These are phyloP conservation scores for Herpetomonas tarakana DNA, from an alignment of 208 protist species.

Conservation along the genomic window DNA sequence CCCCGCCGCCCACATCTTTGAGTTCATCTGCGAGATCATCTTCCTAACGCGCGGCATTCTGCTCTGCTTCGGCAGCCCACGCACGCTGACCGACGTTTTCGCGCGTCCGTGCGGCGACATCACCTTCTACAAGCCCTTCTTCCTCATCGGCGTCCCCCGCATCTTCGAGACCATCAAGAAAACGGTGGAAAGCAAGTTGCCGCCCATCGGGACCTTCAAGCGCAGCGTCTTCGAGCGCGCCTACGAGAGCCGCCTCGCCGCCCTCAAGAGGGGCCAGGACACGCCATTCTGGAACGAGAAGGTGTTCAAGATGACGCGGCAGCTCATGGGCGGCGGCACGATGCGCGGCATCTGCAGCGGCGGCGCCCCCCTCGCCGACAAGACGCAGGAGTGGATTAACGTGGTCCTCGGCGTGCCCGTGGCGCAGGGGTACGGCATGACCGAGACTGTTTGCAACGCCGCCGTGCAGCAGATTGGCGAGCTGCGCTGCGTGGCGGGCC, in stretches of 20 bases:
- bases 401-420: constrained; percentile 63
- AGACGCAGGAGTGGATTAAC: constrained; percentile 84
- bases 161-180: constrained; percentile 89
- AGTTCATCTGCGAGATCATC: constrained; percentile 67
- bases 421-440: constrained; percentile 89
- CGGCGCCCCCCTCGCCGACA: constrained; percentile 74
- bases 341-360: constrained; percentile 72
- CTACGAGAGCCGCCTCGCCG: constrained; percentile 51
- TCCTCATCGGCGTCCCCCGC: constrained; percentile 82
- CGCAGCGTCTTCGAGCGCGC: constrained; percentile 67
- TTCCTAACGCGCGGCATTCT: constrained; percentile 58
- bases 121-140: constrained; percentile 65
- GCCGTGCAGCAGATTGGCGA: constrained; percentile 65
- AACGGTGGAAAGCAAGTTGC: constrained; percentile 71
- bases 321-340: constrained; percentile 50
- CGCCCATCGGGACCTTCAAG: constrained; percentile 51
- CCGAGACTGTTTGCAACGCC: constrained; percentile 81
- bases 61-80: constrained; percentile 77
- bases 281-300: constrained; percentile 86
- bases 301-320: constrained; percentile 60
- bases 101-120: constrained; percentile 80
- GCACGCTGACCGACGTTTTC: constrained; percentile 71
- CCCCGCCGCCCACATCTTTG: constrained; percentile 91
- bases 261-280: constrained; percentile 67
- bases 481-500: constrained; percentile 62